Conservation (phyloP, 352 stramenopile species). For the Phytopythium kandeliae region DNA sequence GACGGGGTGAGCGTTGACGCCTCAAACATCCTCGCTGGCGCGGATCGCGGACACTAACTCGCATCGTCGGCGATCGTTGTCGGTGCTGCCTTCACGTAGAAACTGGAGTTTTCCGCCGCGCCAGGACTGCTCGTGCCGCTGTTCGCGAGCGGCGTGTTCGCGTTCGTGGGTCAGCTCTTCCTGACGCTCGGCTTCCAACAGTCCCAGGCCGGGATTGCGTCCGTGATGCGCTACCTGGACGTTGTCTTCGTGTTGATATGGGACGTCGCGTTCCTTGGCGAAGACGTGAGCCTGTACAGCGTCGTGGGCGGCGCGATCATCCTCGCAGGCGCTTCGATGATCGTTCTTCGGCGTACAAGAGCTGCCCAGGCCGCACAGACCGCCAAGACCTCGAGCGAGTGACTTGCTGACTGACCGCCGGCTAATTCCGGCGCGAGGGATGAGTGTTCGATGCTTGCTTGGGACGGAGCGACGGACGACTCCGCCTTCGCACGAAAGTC, state of each 20-base stretch:
- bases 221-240: slow-evolving; percentile 46
- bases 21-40: background rate
- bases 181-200: slow-evolving; percentile 50
- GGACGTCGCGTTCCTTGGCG: slow-evolving; percentile 52
- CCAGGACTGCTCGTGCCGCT: slow-evolving; percentile 4
- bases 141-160: slow-evolving; percentile 12
- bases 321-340: slow-evolving; percentile 35
- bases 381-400: slow-evolving; percentile 6
- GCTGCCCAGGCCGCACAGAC: background rate
- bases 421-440: background rate
- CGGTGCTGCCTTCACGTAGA: slow-evolving; percentile 3
- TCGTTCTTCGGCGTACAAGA: slow-evolving; percentile 31
- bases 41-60: background rate
- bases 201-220: slow-evolving; percentile 31
- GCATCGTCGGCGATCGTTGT: background rate
- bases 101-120: slow-evolving; percentile 9
- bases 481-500: background rate
- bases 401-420: background rate
- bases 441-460: background rate
- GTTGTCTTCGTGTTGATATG: slow-evolving; percentile 69
- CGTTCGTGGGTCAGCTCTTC: slow-evolving; percentile 36
- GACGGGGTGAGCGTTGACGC: slow-evolving; percentile 17
- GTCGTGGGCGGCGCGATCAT: slow-evolving; percentile 54
- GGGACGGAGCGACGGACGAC: no score
- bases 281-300: slow-evolving; percentile 51